A percentile compares a stretch with the other conserved stretches of the same genome.
phyloP scores from a whole-genome alignment of 495 filamentous ascomycete genomes.

The Paragyromitra xinjiangensis region DNA sequence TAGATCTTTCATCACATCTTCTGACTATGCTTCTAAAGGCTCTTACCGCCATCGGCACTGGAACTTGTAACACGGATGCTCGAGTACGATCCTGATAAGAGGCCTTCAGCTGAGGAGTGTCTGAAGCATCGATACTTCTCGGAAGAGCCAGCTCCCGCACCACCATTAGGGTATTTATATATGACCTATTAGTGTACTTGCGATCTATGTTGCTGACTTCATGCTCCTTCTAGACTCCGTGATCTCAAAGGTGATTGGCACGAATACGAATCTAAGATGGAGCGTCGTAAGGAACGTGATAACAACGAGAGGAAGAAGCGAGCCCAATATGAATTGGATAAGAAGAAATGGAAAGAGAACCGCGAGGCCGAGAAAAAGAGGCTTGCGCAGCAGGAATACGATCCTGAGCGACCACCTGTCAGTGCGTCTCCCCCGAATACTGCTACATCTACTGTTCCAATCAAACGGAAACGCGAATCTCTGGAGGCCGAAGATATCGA shows the following conservation, averaged over 20 bases:
- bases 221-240: constrained; percentile 68
- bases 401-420: constrained; percentile 47
- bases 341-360: constrained; percentile 59
- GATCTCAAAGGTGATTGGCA: constrained; percentile 96
- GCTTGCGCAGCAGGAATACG: constrained; percentile 59
- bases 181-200: constrained; percentile 17
- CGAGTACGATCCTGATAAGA: constrained; percentile 82
- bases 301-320: constrained; percentile 77
- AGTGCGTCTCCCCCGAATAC: constrained; percentile 43
- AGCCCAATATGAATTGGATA: constrained; percentile 66
- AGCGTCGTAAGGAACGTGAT: constrained; percentile 88
- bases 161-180: constrained; percentile 81
- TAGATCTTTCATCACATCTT: neutral
- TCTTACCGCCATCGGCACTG: constrained; percentile 78
- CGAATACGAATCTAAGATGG: constrained; percentile 93
- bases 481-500: constrained; percentile 40
- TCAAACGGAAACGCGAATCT: constrained; percentile 46
- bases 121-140: constrained; percentile 89
- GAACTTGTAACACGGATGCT: constrained; percentile 85
- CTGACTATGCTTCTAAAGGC: constrained; percentile 48
- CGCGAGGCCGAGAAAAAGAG: constrained; percentile 64
- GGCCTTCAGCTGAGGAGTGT: constrained; percentile 85
- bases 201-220: constrained; percentile 54
- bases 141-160: constrained; percentile 80
- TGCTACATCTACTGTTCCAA: constrained; percentile 22